Percentiles rank a stretch among this genome's conserved stretches.
Evolutionary conservation across 2,329 filamentous ascomycete genomes (phyloP).

Genomic region (Stemphylium vesicarium): DNA sequence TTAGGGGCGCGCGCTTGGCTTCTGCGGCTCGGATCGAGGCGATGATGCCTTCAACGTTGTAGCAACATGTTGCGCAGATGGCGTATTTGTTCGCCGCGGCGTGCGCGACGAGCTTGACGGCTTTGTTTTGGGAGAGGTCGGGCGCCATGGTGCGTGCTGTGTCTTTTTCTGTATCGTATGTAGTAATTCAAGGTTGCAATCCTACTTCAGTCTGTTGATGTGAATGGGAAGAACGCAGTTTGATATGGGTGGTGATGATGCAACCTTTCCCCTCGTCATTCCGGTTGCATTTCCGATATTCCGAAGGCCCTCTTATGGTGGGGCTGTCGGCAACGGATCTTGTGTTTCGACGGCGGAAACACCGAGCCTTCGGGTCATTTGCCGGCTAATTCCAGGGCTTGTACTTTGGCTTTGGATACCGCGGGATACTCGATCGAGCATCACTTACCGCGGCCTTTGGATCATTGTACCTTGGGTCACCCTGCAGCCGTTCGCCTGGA

Average conservation of each 20-base stretch:
- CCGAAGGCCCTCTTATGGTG: slow-evolving; percentile 15
- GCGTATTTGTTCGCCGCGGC: slow-evolving; percentile 64
- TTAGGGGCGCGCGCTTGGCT: slow-evolving; percentile 68
- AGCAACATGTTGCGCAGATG: slow-evolving; percentile 67
- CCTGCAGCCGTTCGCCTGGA: not conserved
- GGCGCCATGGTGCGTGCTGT: slow-evolving; percentile 50
- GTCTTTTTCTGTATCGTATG: not conserved
- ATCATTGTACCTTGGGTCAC: not conserved
- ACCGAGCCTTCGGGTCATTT: slow-evolving; percentile 25
- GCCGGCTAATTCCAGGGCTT: slow-evolving; percentile 14
- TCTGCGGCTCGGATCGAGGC: slow-evolving; percentile 73
- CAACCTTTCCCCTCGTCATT: slow-evolving; percentile 17
- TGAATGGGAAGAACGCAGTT: not conserved
- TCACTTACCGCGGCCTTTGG: slow-evolving; percentile 6
- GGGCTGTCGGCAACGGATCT: slow-evolving; percentile 22
- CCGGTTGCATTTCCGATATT: slow-evolving; percentile 24
- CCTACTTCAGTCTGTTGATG: not conserved
- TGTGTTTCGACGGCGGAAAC: slow-evolving; percentile 16
- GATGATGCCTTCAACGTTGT: slow-evolving; percentile 75
- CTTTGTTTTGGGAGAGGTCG: slow-evolving; percentile 55
- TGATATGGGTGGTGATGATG: slow-evolving; percentile 1
- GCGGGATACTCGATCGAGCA: not conserved
- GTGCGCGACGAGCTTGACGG: slow-evolving; percentile 60
- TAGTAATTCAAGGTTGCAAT: not conserved
- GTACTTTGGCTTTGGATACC: not conserved